Base-by-base conservation (phyloP, 371 early-diverging fungal genomes). In the Rhizopus delemar region DNA sequence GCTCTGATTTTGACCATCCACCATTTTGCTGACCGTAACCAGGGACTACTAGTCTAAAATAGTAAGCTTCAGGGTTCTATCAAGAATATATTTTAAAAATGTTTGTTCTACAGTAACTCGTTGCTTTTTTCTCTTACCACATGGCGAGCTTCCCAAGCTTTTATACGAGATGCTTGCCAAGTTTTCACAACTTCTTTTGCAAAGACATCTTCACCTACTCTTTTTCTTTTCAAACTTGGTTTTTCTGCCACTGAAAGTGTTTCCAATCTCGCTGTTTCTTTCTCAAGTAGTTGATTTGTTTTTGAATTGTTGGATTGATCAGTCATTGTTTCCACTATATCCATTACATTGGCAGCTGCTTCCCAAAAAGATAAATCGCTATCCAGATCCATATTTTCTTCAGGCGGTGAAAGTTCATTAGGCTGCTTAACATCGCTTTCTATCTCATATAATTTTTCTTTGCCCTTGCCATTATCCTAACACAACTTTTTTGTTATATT, bases 41-140 rank as follows among this genome's bases (percentile, higher is more conserved):
- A 33, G 85, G 85, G 35, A 78, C 81, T 32, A 84, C 83, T 63
- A 91, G 89, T 65, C 91, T 85, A 60, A 86, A 93, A 58, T 88
- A 90, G 64, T 80, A 87, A 0, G 78, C 80, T 60, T 89, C 89
- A 0, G 82, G 73, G 57, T 78, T 81, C 80, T 79, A 50, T 11
- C 12, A 38, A 49, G 38, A 8, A 33, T 22, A 6, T 29, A 15
- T 34, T 29, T 32, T 41, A 34, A 58, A 31, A 46, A 45, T 51
- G 22, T 49, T 32, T 52, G 12, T 8, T 11, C 39, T 5, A 50
- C 16, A 32, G 32, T 33, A 46, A 35, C 4, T 28, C 5, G 11
- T 13, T 11, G n/a, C 15, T n/a, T 43, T 8, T 1, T 12, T 28
- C 16, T 58, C 51, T 61, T 65, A 79, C 79, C 55, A 72, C 45